Base-by-base conservation (phyloP, 2,329 filamentous ascomycete species). In the Furcasterigmium sp. region DNA sequence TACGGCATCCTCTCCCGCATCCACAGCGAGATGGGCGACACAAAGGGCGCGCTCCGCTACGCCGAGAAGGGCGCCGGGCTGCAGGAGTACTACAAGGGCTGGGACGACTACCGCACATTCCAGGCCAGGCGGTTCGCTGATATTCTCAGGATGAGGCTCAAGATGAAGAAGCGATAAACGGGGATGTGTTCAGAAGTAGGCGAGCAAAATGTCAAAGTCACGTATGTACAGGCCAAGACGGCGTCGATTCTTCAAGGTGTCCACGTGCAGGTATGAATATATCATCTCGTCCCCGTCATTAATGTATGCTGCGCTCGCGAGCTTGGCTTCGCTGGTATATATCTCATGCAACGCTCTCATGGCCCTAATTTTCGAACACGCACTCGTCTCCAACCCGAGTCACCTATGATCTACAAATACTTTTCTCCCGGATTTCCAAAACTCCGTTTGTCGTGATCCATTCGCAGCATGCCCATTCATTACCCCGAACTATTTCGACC, bases 1-100 rank as follows among this genome's bases (percentile, higher is more conserved):
- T 51, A 56, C 32, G 47, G 39, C 25, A 50, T 51, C 5, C 19
- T 56, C 3, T 52, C 54, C 3, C 39, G 50, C 8, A 45, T 50
- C 8, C 55, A 55, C 38, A 41, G 44, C 9, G 41, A 44, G 17
- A 46, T 54, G 34, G 55, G 54, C 5, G 52, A 56, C 26, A 8
- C 45, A 9, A 44, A 41, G 4, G 28, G 41, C 39, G 56, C 52
- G 10, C 46, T 29, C 30, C 45, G 30, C 25, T 54, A 53, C 23
- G 57, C 48, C 3, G 25, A 41, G 43, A 23, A 23, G 17, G 39
- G 39, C 7, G 14, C 30, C 7, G 20, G 29, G n/a, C n/a, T 35
- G 39, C 39, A 41, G 8, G 39, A 41, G 30, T 36, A 41, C 15
- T 41, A 35, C 20, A 35, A 34, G 29, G 39, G 39, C n/a, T 15